These are phyloP conservation scores for Cladosporium austrohemisphaericum DNA, from an alignment of 2,329 filamentous ascomycete species.

Conservation along the genomic window DNA sequence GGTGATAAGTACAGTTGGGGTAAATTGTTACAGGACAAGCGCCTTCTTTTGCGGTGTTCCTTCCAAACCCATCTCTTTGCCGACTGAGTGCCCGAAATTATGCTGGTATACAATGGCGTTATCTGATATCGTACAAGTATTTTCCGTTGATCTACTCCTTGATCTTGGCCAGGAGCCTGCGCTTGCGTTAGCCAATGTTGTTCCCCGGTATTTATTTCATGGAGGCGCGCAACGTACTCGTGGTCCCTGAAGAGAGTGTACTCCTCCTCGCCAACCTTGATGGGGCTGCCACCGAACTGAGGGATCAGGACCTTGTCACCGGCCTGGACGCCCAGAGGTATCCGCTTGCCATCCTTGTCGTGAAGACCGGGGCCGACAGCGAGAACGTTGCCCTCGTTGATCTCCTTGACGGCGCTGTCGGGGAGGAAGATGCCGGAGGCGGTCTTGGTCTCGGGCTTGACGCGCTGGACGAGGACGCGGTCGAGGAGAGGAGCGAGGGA, in stretches of 20 bases:
- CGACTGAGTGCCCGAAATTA: not conserved
- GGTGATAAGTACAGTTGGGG: slow-evolving; percentile 11
- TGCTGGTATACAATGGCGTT: slow-evolving; percentile 13
- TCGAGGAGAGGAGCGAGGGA: slow-evolving; percentile 92
- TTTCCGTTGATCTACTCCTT: slow-evolving; percentile 67
- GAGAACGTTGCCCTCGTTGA: slow-evolving; percentile 95
- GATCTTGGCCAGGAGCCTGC: slow-evolving; percentile 95
- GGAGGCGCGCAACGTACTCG: slow-evolving; percentile 66
- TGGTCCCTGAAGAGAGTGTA: slow-evolving; percentile 94
- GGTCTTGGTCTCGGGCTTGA: slow-evolving; percentile 96
- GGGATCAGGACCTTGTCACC: slow-evolving; percentile 96
- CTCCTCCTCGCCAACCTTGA: slow-evolving; percentile 98
- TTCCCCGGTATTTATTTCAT: not conserved
- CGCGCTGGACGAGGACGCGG: slow-evolving; percentile 94
- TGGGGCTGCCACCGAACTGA: slow-evolving; percentile 87
- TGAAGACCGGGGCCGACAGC: slow-evolving; percentile 87
- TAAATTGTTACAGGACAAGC: slow-evolving; percentile 11
- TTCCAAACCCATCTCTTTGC: not conserved
- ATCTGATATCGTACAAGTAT: slow-evolving; percentile 12
- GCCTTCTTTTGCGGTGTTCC: slow-evolving; percentile 7
- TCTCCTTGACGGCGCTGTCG: slow-evolving; percentile 93
- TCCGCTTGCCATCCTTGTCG: slow-evolving; percentile 83
- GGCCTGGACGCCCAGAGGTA: slow-evolving; percentile 74
- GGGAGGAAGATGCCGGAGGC: slow-evolving; percentile 96
- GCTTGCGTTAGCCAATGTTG: slow-evolving; percentile 22